These are phyloP conservation scores for Senna siamea DNA, from an alignment of 306 rosid species.

Conservation along the genomic window DNA sequence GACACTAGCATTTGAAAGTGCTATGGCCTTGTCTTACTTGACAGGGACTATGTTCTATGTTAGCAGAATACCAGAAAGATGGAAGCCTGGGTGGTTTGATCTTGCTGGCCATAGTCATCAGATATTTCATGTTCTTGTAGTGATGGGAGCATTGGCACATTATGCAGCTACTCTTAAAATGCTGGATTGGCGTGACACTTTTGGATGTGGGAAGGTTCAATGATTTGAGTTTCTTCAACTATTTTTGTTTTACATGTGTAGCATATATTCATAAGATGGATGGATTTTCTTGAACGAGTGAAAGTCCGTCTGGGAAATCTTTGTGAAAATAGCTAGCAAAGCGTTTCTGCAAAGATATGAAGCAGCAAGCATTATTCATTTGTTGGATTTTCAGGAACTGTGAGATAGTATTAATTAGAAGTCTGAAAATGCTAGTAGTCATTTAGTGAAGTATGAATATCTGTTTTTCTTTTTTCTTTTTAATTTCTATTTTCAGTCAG, in stretches of 20 bases:
- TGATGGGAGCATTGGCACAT: slow-evolving; percentile 85
- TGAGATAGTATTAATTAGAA: slow-evolving; percentile 20
- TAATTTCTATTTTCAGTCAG: not conserved
- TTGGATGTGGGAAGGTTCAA: slow-evolving; percentile 53
- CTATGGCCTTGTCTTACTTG: slow-evolving; percentile 80
- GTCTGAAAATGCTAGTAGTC: too few species aligned
- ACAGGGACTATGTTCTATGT: slow-evolving; percentile 77
- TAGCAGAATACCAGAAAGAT: slow-evolving; percentile 80
- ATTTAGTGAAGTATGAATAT: slow-evolving; percentile 22
- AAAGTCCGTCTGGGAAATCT: slow-evolving; percentile 16
- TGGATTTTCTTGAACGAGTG: not conserved
- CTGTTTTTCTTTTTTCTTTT: slow-evolving; percentile 10
- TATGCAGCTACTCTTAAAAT: slow-evolving; percentile 77
- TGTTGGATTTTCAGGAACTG: slow-evolving; percentile 37
- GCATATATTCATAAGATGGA: not conserved
- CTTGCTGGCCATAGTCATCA: slow-evolving; percentile 96
- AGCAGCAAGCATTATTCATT: not conserved
- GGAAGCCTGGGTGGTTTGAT: slow-evolving; percentile 91
- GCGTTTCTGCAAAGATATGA: slow-evolving; percentile 28
- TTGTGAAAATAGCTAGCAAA: slow-evolving; percentile 11
- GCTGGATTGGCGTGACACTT: slow-evolving; percentile 74
- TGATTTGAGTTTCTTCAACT: not conserved
- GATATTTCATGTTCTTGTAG: slow-evolving; percentile 82
- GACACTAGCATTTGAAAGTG: slow-evolving; percentile 65
- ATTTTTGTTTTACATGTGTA: not conserved